phyloP scores from a whole-genome alignment of 1,139 yeast genomes.

The Taiozyma onychis region DNA sequence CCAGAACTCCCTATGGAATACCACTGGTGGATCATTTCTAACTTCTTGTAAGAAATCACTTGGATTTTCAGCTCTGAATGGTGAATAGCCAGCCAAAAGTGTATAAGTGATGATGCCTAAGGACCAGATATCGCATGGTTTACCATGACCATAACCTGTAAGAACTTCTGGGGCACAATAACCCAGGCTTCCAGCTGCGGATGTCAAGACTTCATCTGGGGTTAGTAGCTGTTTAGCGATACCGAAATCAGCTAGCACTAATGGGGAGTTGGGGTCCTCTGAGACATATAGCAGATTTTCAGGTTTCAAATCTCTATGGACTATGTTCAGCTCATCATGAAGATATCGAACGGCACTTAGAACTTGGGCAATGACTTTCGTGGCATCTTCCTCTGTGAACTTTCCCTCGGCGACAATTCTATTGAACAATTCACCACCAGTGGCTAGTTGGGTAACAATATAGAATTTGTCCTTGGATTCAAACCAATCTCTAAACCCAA shows the following conservation, averaged over 20 bases:
- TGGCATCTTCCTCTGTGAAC: conserved; percentile 84
- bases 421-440: conserved; percentile 90
- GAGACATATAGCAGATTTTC: conserved; percentile 74
- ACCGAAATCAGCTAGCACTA: conserved; percentile 90
- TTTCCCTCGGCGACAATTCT: conserved; percentile 70
- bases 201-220: conserved; percentile 56
- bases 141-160: conserved; percentile 74
- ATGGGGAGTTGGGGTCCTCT: conserved; percentile 47
- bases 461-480: conserved; percentile 77
- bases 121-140: conserved; percentile 92
- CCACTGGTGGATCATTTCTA: conserved; percentile 57
- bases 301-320: conserved; percentile 88
- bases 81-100: conserved; percentile 85
- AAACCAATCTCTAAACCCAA: conserved; percentile 81
- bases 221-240: conserved; percentile 69
- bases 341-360: conserved; percentile 70
- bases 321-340: conserved; percentile 61
- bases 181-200: conserved; percentile 88
- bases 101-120: conserved; percentile 90
- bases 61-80: conserved; percentile 81
- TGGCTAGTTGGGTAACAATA: conserved; percentile 71
- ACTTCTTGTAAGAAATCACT: conserved; percentile 80
- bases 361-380: conserved; percentile 60
- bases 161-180: conserved; percentile 94
- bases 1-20: conserved; percentile 90